These are phyloP conservation scores for Dendrobium nobile DNA, from an alignment of 106 monocot species.

Conservation along the genomic window DNA sequence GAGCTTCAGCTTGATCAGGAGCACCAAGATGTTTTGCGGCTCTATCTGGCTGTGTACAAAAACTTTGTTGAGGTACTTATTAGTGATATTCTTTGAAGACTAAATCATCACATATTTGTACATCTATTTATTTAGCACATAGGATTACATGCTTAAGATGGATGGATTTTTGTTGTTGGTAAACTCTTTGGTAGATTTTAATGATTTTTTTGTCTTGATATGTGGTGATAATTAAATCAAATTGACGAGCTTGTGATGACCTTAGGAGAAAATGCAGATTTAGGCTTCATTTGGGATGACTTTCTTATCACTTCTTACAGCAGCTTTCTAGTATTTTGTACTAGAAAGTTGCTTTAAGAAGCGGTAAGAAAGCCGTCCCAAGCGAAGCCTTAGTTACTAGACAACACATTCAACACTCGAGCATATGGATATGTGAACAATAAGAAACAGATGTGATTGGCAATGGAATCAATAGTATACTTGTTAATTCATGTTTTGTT, in stretches of 20 bases:
- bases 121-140: not conserved
- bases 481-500: not conserved
- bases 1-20: conserved; percentile 73
- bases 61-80: conserved; percentile 83
- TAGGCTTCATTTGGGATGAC: not conserved
- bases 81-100: not conserved
- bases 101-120: not conserved
- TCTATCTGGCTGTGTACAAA: conserved; percentile 89
- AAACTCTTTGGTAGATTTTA: not conserved
- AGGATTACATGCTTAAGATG: not conserved
- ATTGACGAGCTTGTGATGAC: not conserved
- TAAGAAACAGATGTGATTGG: no score
- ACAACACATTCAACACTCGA: not conserved
- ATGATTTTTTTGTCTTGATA: not conserved
- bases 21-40: conserved; percentile 69
- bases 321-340: no score
- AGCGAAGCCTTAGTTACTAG: not conserved
- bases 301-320: no score
- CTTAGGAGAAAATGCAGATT: not conserved
- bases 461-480: not conserved
- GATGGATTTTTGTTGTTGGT: not conserved
- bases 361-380: no score
- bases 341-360: no score
- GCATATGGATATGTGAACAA: not conserved
- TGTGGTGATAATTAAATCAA: not conserved